These are phyloP conservation scores for Scytalidium lignicola DNA, from an alignment of 2,329 filamentous ascomycete genomes.

Conservation along the genomic window DNA sequence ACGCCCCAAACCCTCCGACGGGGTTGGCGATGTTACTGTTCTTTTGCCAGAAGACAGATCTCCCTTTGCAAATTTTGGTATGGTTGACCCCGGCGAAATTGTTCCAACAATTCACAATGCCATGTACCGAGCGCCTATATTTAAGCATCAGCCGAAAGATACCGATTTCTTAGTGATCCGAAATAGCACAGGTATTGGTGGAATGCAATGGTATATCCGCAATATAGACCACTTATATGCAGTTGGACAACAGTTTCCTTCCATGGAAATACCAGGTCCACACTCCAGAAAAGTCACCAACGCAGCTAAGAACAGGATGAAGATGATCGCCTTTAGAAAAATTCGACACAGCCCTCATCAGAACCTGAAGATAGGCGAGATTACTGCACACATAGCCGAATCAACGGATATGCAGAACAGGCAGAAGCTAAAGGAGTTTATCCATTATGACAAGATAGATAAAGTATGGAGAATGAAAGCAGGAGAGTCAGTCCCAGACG, in stretches of 20 bases:
- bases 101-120: constrained; percentile 89
- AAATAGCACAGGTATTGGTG: constrained; percentile 72
- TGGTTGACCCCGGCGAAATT: constrained; percentile 84
- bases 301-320: constrained; percentile 92
- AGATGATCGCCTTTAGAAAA: constrained; percentile 90
- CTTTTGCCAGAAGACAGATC: constrained; percentile 91
- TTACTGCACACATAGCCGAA: constrained; percentile 88
- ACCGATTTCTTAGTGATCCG: constrained; percentile 86
- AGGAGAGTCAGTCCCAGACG: constrained; percentile 72
- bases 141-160: constrained; percentile 71
- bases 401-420: constrained; percentile 93
- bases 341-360: constrained; percentile 69
- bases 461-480: constrained; percentile 76
- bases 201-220: constrained; percentile 75
- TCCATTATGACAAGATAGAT: constrained; percentile 81
- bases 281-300: constrained; percentile 95
- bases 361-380: constrained; percentile 70
- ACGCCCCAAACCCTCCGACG: constrained; percentile 42
- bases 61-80: constrained; percentile 91
- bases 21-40: constrained; percentile 84
- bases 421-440: constrained; percentile 95
- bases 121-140: constrained; percentile 92
- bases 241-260: constrained; percentile 90
- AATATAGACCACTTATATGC: constrained; percentile 88
- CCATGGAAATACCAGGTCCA: constrained; percentile 85